These are phyloP conservation scores for Aspergillus sp. DNA, from an alignment of 2,329 filamentous ascomycete species.

Conservation along the genomic window DNA sequence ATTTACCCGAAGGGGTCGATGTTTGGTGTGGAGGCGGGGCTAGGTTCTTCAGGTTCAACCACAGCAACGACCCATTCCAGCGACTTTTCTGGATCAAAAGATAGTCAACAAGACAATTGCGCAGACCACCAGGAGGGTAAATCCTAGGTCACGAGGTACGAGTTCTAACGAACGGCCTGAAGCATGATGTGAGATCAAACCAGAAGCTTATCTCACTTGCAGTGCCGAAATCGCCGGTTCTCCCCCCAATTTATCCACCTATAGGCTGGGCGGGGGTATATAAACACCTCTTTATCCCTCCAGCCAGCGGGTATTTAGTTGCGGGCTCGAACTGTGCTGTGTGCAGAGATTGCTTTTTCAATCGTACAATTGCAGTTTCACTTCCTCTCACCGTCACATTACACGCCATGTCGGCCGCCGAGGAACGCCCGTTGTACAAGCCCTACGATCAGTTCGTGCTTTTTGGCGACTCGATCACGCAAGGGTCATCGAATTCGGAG, in stretches of 20 bases:
- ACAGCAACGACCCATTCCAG: neutral
- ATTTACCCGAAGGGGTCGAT: neutral
- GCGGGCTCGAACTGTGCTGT: neutral
- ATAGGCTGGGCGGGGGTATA: neutral
- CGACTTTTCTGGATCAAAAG: neutral
- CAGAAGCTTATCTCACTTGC: conserved; percentile 2
- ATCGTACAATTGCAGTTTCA: neutral
- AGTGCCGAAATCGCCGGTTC: neutral
- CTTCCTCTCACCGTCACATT: neutral
- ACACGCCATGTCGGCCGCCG: conserved; percentile 7
- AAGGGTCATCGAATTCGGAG: conserved; percentile 65
- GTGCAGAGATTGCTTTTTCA: neutral
- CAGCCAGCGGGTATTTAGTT: neutral
- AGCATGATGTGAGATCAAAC: neutral
- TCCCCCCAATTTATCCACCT: conserved; percentile 10
- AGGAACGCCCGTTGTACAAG: conserved; percentile 24
- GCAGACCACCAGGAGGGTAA: neutral
- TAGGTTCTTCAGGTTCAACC: neutral
- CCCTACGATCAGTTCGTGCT: conserved; percentile 77
- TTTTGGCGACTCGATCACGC: conserved; percentile 87
- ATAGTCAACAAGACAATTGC: neutral
- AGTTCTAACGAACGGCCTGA: too few relatives aligned
- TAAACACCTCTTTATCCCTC: neutral
- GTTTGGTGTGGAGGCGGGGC: neutral
- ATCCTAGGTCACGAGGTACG: neutral